Conservation (phyloP, 352 stramenopile genomes). For the Pythium chondricola region DNA sequence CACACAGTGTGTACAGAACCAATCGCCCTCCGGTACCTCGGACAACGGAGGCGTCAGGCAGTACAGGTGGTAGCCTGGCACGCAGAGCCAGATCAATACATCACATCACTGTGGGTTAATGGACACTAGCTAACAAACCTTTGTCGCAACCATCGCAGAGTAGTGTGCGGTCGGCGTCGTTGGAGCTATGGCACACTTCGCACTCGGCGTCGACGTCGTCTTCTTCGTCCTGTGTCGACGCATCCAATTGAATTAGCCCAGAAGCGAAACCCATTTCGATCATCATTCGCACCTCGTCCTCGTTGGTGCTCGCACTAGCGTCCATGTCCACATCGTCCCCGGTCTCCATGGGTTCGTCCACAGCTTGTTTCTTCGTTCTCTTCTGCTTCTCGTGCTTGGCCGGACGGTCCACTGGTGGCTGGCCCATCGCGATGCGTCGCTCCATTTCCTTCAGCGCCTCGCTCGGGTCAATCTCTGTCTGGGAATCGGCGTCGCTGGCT, state of each 20-base stretch:
- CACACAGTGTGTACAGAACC: conserved; percentile 49
- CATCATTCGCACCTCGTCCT: neutral
- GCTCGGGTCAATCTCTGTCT: conserved; percentile 49
- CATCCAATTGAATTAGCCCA: no score
- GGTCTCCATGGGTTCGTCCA: conserved; percentile 5
- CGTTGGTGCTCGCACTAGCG: no score
- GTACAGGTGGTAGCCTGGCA: conserved; percentile 47
- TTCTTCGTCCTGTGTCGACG: conserved; percentile 10
- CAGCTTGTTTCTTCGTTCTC: neutral
- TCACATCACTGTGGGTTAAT: neutral
- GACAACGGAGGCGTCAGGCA: conserved; percentile 47
- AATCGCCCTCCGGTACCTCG: conserved; percentile 35
- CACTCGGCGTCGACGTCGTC: conserved; percentile 28
- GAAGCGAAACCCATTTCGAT: no score
- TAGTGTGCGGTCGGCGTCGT: conserved; percentile 36
- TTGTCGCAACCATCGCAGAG: conserved; percentile 50
- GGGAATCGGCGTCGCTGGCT: conserved; percentile 33
- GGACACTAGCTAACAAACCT: conserved; percentile 23
- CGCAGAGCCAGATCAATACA: neutral
- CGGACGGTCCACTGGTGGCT: neutral
- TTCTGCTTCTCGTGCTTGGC: neutral
- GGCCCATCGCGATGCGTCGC: conserved; percentile 3
- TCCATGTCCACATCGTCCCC: neutral
- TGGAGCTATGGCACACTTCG: conserved; percentile 30
- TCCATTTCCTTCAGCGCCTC: conserved; percentile 64